Evolutionary conservation across 1,284 basidiomycete genomes (phyloP).

Genomic region (Tetrapyrgos nigripes): DNA sequence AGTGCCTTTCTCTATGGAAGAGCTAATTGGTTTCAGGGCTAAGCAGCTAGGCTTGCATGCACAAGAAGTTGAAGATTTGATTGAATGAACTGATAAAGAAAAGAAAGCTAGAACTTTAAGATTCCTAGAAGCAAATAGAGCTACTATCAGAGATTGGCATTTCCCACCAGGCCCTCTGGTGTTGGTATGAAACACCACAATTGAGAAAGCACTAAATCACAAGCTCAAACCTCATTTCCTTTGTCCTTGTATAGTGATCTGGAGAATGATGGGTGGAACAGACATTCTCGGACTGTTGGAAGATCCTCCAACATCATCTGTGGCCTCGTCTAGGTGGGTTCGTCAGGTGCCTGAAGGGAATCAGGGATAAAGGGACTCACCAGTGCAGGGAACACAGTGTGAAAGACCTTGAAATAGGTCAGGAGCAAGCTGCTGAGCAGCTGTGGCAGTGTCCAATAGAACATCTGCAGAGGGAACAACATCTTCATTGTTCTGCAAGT

Average conservation of each 20-base stretch:
- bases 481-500: no score
- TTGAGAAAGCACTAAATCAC: constrained; percentile 28
- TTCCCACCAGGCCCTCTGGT: constrained; percentile 33
- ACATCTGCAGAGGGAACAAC: no score
- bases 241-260: constrained; percentile 30
- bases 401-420: no score
- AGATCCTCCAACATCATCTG: no score
- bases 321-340: no score
- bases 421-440: no score
- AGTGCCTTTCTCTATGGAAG: constrained; percentile 14
- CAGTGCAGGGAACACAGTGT: no score
- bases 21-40: constrained; percentile 24
- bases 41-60: constrained; percentile 23
- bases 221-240: constrained; percentile 26
- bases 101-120: constrained; percentile 13
- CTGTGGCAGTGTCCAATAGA: no score
- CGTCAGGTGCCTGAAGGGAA: no score
- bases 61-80: constrained; percentile 18
- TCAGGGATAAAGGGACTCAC: no score
- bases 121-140: background rate
- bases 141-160: constrained; percentile 23
- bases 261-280: constrained; percentile 22
- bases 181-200: constrained; percentile 28
- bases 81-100: constrained; percentile 13
- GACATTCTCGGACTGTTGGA: constrained; percentile 30